A percentile compares a stretch with the other conserved stretches of the same genome.
Evolutionary conservation across 2,329 filamentous ascomycete species (phyloP).

Genomic region (Chrysoporthe puriensis): DNA sequence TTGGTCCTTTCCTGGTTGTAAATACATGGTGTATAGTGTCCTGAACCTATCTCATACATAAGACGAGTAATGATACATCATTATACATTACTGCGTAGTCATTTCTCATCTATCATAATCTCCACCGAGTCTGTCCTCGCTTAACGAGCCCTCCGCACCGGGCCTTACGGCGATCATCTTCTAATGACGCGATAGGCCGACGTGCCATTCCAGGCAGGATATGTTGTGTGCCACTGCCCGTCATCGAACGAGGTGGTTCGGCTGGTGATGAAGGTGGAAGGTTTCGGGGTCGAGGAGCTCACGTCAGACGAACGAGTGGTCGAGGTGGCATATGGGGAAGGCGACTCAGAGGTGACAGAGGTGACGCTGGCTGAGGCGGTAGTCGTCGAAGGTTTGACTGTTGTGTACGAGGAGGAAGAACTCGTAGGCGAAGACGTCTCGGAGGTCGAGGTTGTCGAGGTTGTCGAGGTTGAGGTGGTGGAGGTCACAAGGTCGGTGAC

Average conservation of each 20-base stretch:
- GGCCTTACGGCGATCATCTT: not conserved
- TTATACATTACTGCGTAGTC: constrained; percentile 22
- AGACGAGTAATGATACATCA: constrained; percentile 16
- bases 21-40: not conserved
- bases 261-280: constrained; percentile 24
- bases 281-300: constrained; percentile 9
- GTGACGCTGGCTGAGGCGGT: not conserved
- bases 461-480: not conserved
- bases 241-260: constrained; percentile 21
- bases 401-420: constrained; percentile 3
- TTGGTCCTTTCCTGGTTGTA: not conserved
- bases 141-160: not conserved
- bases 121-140: not conserved
- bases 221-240: constrained; percentile 28
- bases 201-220: constrained; percentile 26
- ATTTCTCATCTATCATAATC: constrained; percentile 1
- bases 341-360: not conserved
- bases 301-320: not conserved
- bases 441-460: not conserved
- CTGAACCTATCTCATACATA: not conserved
- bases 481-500: constrained; percentile 16
- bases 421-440: not conserved
- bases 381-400: not conserved
- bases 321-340: constrained; percentile 16
- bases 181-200: not conserved